Base-by-base conservation (phyloP, 169 alveolate species). In the Eimeria acervulina region DNA sequence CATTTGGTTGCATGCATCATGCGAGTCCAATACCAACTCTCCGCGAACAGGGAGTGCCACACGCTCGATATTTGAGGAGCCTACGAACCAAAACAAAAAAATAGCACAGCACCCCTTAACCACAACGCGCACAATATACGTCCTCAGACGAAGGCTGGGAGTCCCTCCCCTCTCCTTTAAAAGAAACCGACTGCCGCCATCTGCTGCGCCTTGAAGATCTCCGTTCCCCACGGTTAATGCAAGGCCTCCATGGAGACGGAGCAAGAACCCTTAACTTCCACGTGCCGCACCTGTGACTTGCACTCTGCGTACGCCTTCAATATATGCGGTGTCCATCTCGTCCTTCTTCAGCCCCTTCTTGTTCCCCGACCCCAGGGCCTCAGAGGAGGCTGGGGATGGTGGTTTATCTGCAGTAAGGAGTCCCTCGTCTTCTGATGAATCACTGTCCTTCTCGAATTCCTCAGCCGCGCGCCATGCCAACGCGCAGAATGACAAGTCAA, bases 1-100 rank as follows among this genome's bases (percentile, higher is more conserved):
- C 98, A 98, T 94, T 95, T 98, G 99, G 94, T 98, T 98, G 94
- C 98, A 98, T 81, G 98, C 98, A 55, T 96, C 96, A 52, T 98
- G 97, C n/a, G 99, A 98, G 59, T 98, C 99, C 61, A 98, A 95
- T 38, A 98, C 98, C 96, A 97, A 98, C 93, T 97, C 97, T 52
- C 98, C 97, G 81, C 97, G 98, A 90, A 95, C 97, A 33, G 99
- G 99, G 31, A 98, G 98, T 61, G 95, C 96, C 85, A 83, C 88
- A 31, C 97, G 84, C 61, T 88, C 31, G 61, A 85, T 85, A 55
- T 85, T 85, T 0, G 63, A 55, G 13, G 93, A 55, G 66, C 93
- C 93, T 85, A 26, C 19, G 17, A 61, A 13, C 8, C 23, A 8
- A 81, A 8, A 47, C 55, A 55, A 36, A 33, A 81, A 26, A 1